Percentiles rank a stretch among this genome's conserved stretches.
Evolutionary conservation across 2,329 filamentous ascomycete species (phyloP).

Genomic region (Aspergillus sp.): DNA sequence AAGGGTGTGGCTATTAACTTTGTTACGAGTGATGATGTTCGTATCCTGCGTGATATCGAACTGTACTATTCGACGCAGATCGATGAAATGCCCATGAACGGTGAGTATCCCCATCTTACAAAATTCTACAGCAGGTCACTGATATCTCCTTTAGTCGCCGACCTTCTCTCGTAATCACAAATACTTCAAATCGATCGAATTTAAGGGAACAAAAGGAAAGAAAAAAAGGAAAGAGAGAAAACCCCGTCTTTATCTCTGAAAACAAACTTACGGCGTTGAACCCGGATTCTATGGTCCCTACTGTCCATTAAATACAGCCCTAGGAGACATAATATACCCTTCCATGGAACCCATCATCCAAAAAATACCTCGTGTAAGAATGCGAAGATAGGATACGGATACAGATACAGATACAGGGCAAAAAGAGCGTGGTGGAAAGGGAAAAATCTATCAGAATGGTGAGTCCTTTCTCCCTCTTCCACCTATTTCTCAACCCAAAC

Average conservation of each 20-base stretch:
- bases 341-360: not conserved
- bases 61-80: slow-evolving; percentile 95
- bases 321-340: slow-evolving; percentile 4
- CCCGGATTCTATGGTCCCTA: not conserved
- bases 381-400: no score
- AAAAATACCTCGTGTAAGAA: not conserved
- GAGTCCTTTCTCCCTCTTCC: not conserved
- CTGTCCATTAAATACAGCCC: slow-evolving; percentile 1
- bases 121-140: slow-evolving; percentile 1
- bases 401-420: not conserved
- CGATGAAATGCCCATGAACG: slow-evolving; percentile 98
- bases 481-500: no score
- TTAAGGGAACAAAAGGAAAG: no score
- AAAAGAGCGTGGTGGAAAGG: slow-evolving; percentile 30
- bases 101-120: slow-evolving; percentile 38
- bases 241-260: no score
- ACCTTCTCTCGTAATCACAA: slow-evolving; percentile 27
- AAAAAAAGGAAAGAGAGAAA: no score
- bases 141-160: slow-evolving; percentile 21
- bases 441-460: slow-evolving; percentile 17
- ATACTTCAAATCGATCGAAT: not conserved
- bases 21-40: slow-evolving; percentile 94
- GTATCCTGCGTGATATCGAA: slow-evolving; percentile 95
- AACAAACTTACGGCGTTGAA: not conserved
- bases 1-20: slow-evolving; percentile 99